Conservation (phyloP, 345 rosid species). For the Syzygium aromaticum region DNA sequence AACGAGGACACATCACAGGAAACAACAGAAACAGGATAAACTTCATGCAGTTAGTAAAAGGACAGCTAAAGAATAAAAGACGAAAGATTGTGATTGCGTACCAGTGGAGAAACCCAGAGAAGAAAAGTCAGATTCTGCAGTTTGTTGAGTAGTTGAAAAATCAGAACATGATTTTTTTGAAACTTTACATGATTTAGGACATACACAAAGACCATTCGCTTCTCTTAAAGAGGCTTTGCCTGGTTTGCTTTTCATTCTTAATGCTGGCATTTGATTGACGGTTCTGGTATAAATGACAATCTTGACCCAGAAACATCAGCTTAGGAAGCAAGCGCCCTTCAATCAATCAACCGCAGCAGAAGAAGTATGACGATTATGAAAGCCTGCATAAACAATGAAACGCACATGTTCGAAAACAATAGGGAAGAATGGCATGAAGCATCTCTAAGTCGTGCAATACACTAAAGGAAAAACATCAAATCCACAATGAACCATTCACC, state of each 20-base stretch:
- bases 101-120: slow-evolving; percentile 8
- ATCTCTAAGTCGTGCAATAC: neutral
- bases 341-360: slow-evolving; percentile 7
- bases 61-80: neutral
- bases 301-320: slow-evolving; percentile 32
- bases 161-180: slow-evolving; percentile 36
- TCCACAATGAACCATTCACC: neutral
- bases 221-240: slow-evolving; percentile 32
- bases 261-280: slow-evolving; percentile 62
- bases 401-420: neutral
- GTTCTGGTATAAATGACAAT: slow-evolving; percentile 17
- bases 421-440: neutral
- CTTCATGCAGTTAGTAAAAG: neutral
- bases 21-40: neutral
- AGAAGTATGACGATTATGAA: neutral
- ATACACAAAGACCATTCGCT: slow-evolving; percentile 40
- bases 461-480: neutral
- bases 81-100: neutral
- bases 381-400: neutral
- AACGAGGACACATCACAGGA: neutral
- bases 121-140: slow-evolving; percentile 18
- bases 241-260: slow-evolving; percentile 52
- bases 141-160: slow-evolving; percentile 19
- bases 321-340: slow-evolving; percentile 24
- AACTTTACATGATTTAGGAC: slow-evolving; percentile 41